Evolutionary conservation across 2,329 filamentous ascomycete species (phyloP).

Genomic region (Penicillium sp.): DNA sequence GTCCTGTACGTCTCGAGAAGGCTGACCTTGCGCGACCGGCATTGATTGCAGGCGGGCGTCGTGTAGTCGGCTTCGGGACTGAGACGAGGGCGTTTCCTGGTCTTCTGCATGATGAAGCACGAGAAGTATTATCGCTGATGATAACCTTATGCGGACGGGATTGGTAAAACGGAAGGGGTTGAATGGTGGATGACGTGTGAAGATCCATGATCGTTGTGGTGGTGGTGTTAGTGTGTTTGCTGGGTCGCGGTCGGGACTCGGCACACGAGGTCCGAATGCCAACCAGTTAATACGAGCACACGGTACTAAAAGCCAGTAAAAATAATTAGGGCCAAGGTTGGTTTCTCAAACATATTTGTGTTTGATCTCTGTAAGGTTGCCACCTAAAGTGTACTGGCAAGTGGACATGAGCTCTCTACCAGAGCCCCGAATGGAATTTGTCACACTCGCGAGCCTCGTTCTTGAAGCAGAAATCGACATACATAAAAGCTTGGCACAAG

Average conservation of each 20-base stretch:
- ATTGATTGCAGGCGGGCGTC: slow-evolving; percentile 1
- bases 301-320: too few relatives aligned
- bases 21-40: background rate
- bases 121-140: background rate
- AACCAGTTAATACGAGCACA: too few relatives aligned
- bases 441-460: too few relatives aligned
- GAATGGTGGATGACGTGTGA: background rate
- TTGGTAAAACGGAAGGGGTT: background rate
- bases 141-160: background rate
- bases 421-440: too few relatives aligned
- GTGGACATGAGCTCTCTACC: too few relatives aligned
- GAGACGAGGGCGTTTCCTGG: background rate
- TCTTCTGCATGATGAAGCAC: background rate
- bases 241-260: background rate
- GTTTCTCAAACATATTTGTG: too few relatives aligned
- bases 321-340: too few relatives aligned
- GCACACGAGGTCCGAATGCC: background rate
- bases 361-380: too few relatives aligned
- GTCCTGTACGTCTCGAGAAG: background rate
- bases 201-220: background rate
- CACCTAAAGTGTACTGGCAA: too few relatives aligned
- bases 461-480: too few relatives aligned
- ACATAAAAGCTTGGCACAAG: too few relatives aligned
- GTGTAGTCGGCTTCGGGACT: background rate
- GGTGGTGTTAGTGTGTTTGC: background rate